Conservation (phyloP, 495 filamentous ascomycete species). For the Aspergillus bridgeri region DNA sequence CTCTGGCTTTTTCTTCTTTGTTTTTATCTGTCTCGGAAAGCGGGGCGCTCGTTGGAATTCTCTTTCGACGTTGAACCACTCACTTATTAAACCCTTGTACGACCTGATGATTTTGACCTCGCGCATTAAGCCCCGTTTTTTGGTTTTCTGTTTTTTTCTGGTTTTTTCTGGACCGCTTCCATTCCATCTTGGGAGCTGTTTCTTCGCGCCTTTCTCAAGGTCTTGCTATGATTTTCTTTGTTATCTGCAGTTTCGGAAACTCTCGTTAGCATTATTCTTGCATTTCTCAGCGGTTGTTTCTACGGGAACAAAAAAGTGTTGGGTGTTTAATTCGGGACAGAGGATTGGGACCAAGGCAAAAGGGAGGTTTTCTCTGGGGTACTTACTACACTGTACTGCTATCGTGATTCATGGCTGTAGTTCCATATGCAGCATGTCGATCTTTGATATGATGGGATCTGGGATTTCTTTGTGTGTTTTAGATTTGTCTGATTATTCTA, state of each 20-base stretch:
- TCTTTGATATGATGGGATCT: not conserved
- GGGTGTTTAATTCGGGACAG: slow-evolving; percentile 20
- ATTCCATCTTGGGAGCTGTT: not conserved
- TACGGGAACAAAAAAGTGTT: slow-evolving; percentile 19
- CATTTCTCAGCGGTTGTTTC: slow-evolving; percentile 42
- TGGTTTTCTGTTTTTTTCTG: slow-evolving; percentile 9
- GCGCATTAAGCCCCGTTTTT: slow-evolving; percentile 1
- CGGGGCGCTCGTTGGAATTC: not conserved
- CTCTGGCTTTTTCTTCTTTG: slow-evolving; percentile 9
- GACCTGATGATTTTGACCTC: slow-evolving; percentile 21
- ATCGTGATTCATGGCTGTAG: not conserved
- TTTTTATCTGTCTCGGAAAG: no score
- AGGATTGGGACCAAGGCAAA: slow-evolving; percentile 23
- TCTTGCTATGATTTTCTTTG: slow-evolving; percentile 10
- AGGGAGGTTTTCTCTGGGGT: slow-evolving; percentile 2
- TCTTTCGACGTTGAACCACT: slow-evolving; percentile 4
- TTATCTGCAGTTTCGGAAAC: slow-evolving; percentile 2
- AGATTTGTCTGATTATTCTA: slow-evolving; percentile 9
- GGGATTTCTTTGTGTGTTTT: slow-evolving; percentile 2
- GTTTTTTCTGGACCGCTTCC: slow-evolving; percentile 2
- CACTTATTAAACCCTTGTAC: slow-evolving; percentile 16
- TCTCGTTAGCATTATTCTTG: slow-evolving; percentile 25
- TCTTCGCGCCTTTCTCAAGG: not conserved
- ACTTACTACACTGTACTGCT: not conserved
- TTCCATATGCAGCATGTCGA: not conserved